A percentile compares a stretch with the other conserved stretches of the same genome.
phyloP scores from a whole-genome alignment of 2,329 filamentous ascomycete genomes.

The Xylaria sp. region DNA sequence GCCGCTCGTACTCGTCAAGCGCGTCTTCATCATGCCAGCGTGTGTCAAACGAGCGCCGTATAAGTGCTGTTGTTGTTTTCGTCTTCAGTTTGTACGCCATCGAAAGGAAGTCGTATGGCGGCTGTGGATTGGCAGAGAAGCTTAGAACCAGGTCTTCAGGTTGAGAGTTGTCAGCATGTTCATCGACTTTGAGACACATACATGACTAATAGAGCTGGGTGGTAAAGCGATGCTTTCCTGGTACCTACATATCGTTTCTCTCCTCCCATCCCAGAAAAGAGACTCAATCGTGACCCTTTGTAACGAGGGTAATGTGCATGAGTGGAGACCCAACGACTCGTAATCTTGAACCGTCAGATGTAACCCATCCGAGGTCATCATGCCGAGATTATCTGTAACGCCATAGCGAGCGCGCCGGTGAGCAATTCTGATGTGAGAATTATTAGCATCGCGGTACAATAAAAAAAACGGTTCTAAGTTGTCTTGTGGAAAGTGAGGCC shows the following conservation, averaged over 20 bases:
- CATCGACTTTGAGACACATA: background rate
- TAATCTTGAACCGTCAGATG: constrained; percentile 34
- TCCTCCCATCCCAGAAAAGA: constrained; percentile 35
- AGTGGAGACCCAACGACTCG: constrained; percentile 31
- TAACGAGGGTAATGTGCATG: constrained; percentile 32
- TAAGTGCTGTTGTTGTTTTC: constrained; percentile 44
- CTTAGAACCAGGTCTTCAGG: constrained; percentile 45
- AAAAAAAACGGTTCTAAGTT: background rate
- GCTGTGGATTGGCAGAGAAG: constrained; percentile 48
- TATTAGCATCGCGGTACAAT: constrained; percentile 1
- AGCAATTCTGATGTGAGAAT: constrained; percentile 27
- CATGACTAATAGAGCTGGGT: background rate
- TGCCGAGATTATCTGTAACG: constrained; percentile 15
- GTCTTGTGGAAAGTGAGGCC: background rate
- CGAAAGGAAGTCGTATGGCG: constrained; percentile 51
- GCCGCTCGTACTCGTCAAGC: constrained; percentile 49
- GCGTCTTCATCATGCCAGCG: constrained; percentile 46
- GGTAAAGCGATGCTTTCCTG: background rate
- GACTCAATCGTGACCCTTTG: constrained; percentile 35
- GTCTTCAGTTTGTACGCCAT: constrained; percentile 48
- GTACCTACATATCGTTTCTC: constrained; percentile 34
- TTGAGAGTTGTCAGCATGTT: constrained; percentile 14
- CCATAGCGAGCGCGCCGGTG: constrained; percentile 25
- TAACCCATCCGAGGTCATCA: constrained; percentile 27
- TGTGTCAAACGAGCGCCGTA: constrained; percentile 48